These are phyloP conservation scores for Begonia peltatifolia DNA, from an alignment of 306 rosid species.

Conservation along the genomic window DNA sequence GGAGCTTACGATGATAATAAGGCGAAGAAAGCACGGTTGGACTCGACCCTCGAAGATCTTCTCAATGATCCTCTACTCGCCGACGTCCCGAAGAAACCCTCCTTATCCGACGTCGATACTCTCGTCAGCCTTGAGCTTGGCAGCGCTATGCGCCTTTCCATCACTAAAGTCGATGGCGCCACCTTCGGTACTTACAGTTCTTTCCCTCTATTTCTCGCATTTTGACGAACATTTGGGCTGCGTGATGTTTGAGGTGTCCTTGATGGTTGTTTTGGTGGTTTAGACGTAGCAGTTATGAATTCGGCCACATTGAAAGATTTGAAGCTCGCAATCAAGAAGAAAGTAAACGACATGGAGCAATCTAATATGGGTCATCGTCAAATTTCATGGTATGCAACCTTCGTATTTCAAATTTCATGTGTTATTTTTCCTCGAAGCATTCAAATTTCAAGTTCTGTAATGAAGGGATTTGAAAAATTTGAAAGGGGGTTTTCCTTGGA, in stretches of 20 bases:
- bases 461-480: neutral
- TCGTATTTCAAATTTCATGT: neutral
- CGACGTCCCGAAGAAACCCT: conserved; percentile 61
- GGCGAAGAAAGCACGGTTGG: conserved; percentile 45
- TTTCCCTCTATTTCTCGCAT: conserved; percentile 14
- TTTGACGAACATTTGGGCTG: conserved; percentile 15
- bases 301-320: conserved; percentile 61
- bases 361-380: conserved; percentile 95
- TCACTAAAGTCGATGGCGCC: conserved; percentile 51
- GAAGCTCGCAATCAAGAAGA: conserved; percentile 62
- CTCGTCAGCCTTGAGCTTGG: conserved; percentile 74
- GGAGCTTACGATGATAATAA: conserved; percentile 35
- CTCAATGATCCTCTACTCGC: conserved; percentile 53
- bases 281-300: conserved; percentile 61
- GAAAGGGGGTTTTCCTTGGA: too few species aligned
- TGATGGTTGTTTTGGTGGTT: conserved; percentile 5
- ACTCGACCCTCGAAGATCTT: conserved; percentile 37
- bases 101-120: conserved; percentile 56
- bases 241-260: neutral
- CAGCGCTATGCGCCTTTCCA: conserved; percentile 72
- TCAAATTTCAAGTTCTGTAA: neutral
- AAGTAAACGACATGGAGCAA: conserved; percentile 64
- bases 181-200: conserved; percentile 32
- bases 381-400: conserved; percentile 51
- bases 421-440: neutral